Base-by-base conservation (phyloP, 371 early-diverging fungal species). In the Parasitella parasitica region DNA sequence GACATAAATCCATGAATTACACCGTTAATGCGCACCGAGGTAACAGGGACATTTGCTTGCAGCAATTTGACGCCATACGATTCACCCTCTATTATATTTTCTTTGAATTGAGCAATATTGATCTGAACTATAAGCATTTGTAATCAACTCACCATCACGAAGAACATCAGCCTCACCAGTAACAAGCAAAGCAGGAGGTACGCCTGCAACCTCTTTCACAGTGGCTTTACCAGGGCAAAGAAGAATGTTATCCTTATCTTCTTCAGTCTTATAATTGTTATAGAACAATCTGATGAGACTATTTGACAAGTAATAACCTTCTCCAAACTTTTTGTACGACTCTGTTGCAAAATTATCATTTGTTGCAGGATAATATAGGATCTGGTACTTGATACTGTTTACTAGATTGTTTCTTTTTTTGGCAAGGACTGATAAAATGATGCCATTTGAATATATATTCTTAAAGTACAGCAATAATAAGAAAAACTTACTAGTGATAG, bases 401-500 rank as follows among this genome's bases (percentile, higher is more conserved):
- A 32, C n/a, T 3, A 63, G 18, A 20, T 41, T 16, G 4, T 28
- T 28, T 30, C 43, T 20, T 52, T 57, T 32, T 18, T 63, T 63
- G 28, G 57, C 64, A 32, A 63, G 57, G 2, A 63, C 64, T 63
- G 18, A 43, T 9, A 41, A 18, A 22, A 62, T 22, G 1, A 24
- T 38, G 28, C 4, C 5, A 15, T n/a, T 13, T 46, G 48, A 26
- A 12, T 26, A 26, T 12, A 24, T 46, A 0, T 26, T 0, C 1
- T 46, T 1, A 46, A 22, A 11, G 0, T 15, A 26, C n/a, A 27
- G 18, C 13, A 27, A 8, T 13, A 24, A 16, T 4, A 3, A 4
- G 0, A 0, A n/a, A 4, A 12, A 38, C 59, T 71, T 64, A 74
- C 75, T n/a, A 34, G 71, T 32, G 7, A 74, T 28, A n/a, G 62